These are phyloP conservation scores for Mycosphaerelloides madeirae DNA, from an alignment of 2,329 filamentous ascomycete species.

Conservation along the genomic window DNA sequence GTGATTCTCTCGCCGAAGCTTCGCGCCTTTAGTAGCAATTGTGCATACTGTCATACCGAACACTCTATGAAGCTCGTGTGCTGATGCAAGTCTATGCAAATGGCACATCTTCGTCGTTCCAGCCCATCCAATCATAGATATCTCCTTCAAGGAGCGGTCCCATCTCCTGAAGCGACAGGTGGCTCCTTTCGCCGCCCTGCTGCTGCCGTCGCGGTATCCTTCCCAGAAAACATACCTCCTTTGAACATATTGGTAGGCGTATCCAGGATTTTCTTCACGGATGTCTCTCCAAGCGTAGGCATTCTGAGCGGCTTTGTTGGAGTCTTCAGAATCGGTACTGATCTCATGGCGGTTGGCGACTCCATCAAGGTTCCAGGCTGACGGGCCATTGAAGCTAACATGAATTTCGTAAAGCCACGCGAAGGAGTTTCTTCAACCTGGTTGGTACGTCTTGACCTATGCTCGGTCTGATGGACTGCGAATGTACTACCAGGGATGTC, in stretches of 20 bases:
- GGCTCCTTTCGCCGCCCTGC: too few relatives aligned
- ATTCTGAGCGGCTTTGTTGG: constrained; percentile 16
- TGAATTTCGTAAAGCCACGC: constrained; percentile 34
- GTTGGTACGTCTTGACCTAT: constrained; percentile 15
- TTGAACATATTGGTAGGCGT: too few relatives aligned
- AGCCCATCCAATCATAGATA: constrained; percentile 43
- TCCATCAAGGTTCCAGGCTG: constrained; percentile 22
- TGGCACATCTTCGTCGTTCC: constrained; percentile 39
- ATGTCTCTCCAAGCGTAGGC: constrained; percentile 14
- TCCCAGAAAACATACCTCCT: not conserved
- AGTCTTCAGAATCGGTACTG: constrained; percentile 12
- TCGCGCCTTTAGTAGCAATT: too few relatives aligned
- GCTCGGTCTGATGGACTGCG: constrained; percentile 29
- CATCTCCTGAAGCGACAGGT: too few relatives aligned
- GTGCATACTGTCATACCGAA: too few relatives aligned
- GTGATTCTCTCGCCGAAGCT: too few relatives aligned
- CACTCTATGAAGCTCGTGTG: too few relatives aligned
- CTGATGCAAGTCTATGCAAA: too few relatives aligned
- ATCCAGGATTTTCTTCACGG: constrained; percentile 1
- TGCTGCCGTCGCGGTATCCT: too few relatives aligned
- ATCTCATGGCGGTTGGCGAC: constrained; percentile 20
- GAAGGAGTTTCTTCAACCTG: constrained; percentile 42
- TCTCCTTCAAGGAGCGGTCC: too few relatives aligned
- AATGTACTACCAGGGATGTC: constrained; percentile 17
- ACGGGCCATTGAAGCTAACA: constrained; percentile 18